Conservation (phyloP, 176 grass and related monocot species). For the Cenchrus purpureus region DNA sequence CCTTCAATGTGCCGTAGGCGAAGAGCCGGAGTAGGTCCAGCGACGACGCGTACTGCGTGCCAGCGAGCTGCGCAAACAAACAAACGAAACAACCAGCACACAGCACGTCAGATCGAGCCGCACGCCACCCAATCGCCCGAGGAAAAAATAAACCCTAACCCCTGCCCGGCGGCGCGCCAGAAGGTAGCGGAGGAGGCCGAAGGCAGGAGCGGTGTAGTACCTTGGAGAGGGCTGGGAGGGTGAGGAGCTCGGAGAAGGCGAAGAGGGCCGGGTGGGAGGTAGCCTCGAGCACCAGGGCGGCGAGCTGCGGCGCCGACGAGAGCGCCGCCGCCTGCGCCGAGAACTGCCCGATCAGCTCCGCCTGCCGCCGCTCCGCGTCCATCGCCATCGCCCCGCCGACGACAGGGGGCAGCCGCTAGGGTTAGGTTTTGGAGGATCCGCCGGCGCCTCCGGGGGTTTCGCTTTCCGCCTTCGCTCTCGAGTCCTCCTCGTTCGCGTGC, state of each 20-base stretch:
- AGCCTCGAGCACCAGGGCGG: conserved; percentile 84
- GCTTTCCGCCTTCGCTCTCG: background rate
- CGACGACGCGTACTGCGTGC: conserved; percentile 82
- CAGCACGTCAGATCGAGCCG: conserved; percentile 36
- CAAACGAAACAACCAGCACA: conserved; percentile 18
- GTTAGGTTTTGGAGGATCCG: conserved; percentile 39
- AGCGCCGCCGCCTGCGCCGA: conserved; percentile 70
- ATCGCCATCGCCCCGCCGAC: conserved; percentile 49
- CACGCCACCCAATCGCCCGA: background rate
- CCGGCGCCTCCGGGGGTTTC: background rate
- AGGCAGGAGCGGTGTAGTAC: conserved; percentile 21
- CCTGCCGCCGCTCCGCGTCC: conserved; percentile 84
- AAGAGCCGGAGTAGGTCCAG: conserved; percentile 93
- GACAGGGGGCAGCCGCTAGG: background rate
- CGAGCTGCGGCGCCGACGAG: conserved; percentile 64
- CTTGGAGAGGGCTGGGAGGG: conserved; percentile 80
- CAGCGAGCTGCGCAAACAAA: conserved; percentile 60
- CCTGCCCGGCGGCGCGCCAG: background rate
- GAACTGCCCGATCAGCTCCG: conserved; percentile 94
- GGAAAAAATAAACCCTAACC: conserved; percentile 17
- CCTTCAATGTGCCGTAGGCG: conserved; percentile 92
- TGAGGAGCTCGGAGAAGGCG: conserved; percentile 96
- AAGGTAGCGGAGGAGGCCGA: background rate
- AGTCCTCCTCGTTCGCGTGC: background rate
- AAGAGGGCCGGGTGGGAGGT: conserved; percentile 95